Base-by-base conservation (phyloP, 306 rosid species). In the Vigna reflexopilosa region DNA sequence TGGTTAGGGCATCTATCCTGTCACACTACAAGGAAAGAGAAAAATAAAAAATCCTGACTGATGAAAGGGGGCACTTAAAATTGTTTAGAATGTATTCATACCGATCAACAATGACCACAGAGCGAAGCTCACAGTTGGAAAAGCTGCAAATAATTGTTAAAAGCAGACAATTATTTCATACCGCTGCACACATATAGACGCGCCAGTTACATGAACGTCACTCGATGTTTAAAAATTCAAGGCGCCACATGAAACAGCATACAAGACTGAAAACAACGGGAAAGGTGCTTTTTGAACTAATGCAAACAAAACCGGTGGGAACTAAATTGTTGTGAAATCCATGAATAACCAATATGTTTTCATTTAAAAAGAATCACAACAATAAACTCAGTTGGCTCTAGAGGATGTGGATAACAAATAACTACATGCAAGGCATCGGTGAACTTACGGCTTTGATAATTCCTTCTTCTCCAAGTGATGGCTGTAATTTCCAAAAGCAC, bases 91-190 rank as follows among this genome's bases (percentile, higher is more conserved):
- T 79, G 66, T 64, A 66, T 19, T 64, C 64, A 20, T n/a, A 91
- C 93, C 90, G 77, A 74, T 91, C 88, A 32, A 86, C 90, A 15
- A 89, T 79, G 83, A 87, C 84, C 85, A 91, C 78, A 24, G 96
- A 87, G 52, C 96, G 91, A 81, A 89, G 91, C 85, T 89, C 96
- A 5, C 96, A 91, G 70, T 91, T 91, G 11, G 89, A 78, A 72
- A 89, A 91, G 81, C 96, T 91, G 91, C 88, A 89, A 87, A 76
- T 77, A 28, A 76, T 19, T 80, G n/a, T 62, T 48, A 54, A 48
- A 62, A 67, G 59, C 61, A 59, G 80, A 75, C 71, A 68, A 13
- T 38, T 19, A 30, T 16, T 59, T 4, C 61, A 68, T 24, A 40
- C 14, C 32, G 10, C 72, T 51, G 42, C 36, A 64, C 34, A 62